These are phyloP conservation scores for Paraconiothyrium brasiliense DNA, from an alignment of 2,329 filamentous ascomycete genomes.

Conservation along the genomic window DNA sequence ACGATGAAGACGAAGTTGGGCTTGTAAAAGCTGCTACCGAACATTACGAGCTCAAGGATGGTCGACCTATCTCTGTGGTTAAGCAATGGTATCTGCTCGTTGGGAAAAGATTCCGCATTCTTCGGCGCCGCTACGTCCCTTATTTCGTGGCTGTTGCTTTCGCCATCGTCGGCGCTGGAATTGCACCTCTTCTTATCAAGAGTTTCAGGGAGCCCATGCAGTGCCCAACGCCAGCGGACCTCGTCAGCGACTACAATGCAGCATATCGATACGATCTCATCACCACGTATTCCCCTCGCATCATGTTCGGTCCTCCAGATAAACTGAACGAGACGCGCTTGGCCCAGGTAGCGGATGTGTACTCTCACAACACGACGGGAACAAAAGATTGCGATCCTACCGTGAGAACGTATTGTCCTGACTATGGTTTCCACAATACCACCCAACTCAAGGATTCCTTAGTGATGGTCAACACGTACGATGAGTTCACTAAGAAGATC, in stretches of 20 bases:
- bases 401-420: not conserved
- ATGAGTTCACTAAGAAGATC: constrained; percentile 73
- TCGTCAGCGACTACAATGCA: constrained; percentile 22
- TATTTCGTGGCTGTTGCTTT: constrained; percentile 77
- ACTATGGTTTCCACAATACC: constrained; percentile 30
- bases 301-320: constrained; percentile 29
- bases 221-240: constrained; percentile 38
- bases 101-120: constrained; percentile 76
- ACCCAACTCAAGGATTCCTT: constrained; percentile 39
- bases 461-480: constrained; percentile 68
- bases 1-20: constrained; percentile 19
- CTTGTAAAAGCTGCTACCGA: constrained; percentile 12
- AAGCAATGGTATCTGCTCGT: constrained; percentile 78
- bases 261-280: constrained; percentile 26
- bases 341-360: constrained; percentile 27
- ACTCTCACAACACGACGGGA: constrained; percentile 43
- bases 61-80: constrained; percentile 72
- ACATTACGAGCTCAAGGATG: constrained; percentile 64
- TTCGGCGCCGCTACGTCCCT: constrained; percentile 78
- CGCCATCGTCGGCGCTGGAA: constrained; percentile 78
- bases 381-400: not conserved
- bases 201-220: constrained; percentile 60
- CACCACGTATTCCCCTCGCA: constrained; percentile 7
- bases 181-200: constrained; percentile 78
- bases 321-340: constrained; percentile 26